phyloP scores from a whole-genome alignment of 345 rosid genomes.

The Abelmoschus esculentus region DNA sequence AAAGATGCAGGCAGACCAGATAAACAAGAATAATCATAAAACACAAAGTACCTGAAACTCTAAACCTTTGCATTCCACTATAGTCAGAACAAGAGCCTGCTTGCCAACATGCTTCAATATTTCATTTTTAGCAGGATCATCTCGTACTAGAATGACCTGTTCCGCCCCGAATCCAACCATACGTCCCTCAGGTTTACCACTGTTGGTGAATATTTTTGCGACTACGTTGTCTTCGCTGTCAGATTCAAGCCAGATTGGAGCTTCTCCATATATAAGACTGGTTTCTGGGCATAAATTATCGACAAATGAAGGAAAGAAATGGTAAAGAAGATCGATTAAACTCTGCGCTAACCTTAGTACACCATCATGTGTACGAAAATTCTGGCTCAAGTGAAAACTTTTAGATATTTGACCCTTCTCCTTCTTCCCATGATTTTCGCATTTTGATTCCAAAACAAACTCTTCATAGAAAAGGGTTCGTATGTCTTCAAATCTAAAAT shows the following conservation, averaged over 20 bases:
- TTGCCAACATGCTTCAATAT: slow-evolving; percentile 27
- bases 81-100: slow-evolving; percentile 41
- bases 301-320: slow-evolving; percentile 29
- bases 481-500: slow-evolving; percentile 48
- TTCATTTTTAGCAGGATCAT: slow-evolving; percentile 28
- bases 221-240: slow-evolving; percentile 28
- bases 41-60: slow-evolving; percentile 39
- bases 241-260: slow-evolving; percentile 35
- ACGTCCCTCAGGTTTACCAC: slow-evolving; percentile 4
- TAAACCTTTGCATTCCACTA: slow-evolving; percentile 43
- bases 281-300: slow-evolving; percentile 34
- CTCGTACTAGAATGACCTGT: slow-evolving; percentile 42
- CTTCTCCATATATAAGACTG: slow-evolving; percentile 37
- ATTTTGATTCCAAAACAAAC: slow-evolving; percentile 21
- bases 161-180: slow-evolving; percentile 45
- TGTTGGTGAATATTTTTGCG: slow-evolving; percentile 35
- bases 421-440: background rate
- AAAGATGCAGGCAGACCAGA: background rate
- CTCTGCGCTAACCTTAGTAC: slow-evolving; percentile 48
- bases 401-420: slow-evolving; percentile 34
- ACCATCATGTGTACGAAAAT: slow-evolving; percentile 48
- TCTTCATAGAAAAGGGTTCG: slow-evolving; percentile 34
- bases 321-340: slow-evolving; percentile 37
- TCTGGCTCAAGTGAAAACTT: slow-evolving; percentile 33
- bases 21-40: background rate